Evolutionary conservation across 495 filamentous ascomycete species (phyloP), one percentile per base, ranked within the genome.

Genomic region (Ascodesmis nigricans): DNA sequence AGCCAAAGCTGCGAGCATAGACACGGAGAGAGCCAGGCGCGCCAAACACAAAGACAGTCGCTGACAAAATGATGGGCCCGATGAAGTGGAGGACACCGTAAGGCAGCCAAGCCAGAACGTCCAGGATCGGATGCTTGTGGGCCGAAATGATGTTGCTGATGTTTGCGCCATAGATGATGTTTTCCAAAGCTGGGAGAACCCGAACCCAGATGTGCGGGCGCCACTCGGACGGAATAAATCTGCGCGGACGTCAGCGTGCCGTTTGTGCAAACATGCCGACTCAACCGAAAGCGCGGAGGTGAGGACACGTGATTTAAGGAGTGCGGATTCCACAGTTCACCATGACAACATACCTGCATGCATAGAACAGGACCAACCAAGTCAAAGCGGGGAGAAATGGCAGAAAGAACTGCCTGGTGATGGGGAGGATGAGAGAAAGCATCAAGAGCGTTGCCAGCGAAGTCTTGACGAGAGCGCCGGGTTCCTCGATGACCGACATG

Each of bases 111-210:
- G 84, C 84, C 35, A 95, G 56, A 36, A 95, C 55, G 42, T 90
- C 79, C 22, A 95, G 64, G 30, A 80, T 58, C 6, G 73, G 66
- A 56, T 73, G 69, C 30, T 75, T 77, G 55, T 91, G 79, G 17
- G 79, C 75, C 3, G 83, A 87, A 28, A 95, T 68, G 38, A 91
- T 87, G 54, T 91, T 91, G 59, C 79, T 90, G 31, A 95, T 67
- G 58, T 92, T 92, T 20, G 80, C 80, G 31, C 84, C 84, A 52
- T 95, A 95, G 31, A 95, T 61, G 35, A 95, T 87, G 55, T 95
- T 91, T 53, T 95, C 84, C 41, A 95, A 66, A n/a, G 84, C 77
- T 2, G 84, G 84, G 8, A 95, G 64, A 14, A 95, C 78, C 39
- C 79, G 75, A 38, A 92, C 84, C 76, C 81, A 91, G 44, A 95